Conservation (phyloP, 106 monocot genomes). For the Dendrobium officinale region DNA sequence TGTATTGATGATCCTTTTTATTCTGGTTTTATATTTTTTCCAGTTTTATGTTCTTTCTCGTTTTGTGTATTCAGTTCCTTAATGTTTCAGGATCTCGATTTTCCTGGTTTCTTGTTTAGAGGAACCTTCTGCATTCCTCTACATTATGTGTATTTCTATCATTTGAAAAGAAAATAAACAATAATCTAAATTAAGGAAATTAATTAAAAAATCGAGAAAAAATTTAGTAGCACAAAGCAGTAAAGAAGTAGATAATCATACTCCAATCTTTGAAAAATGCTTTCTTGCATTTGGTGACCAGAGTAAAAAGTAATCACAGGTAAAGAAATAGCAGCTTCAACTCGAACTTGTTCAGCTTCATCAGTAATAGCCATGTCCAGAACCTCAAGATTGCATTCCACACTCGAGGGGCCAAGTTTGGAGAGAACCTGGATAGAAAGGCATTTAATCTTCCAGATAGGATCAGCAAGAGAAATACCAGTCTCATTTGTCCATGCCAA, state of each 20-base stretch:
- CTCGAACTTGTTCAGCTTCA: slow-evolving; percentile 62
- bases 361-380: slow-evolving; percentile 70
- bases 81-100: no score
- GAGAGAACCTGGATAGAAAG: slow-evolving; percentile 60
- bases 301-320: slow-evolving; percentile 73
- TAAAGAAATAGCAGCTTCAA: slow-evolving; percentile 57
- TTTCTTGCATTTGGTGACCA: slow-evolving; percentile 33
- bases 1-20: no score
- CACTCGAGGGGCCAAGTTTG: slow-evolving; percentile 22
- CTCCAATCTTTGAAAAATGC: slow-evolving; percentile 42
- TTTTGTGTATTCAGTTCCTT: no score
- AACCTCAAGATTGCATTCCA: slow-evolving; percentile 46
- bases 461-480: slow-evolving; percentile 13
- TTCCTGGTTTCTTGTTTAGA: no score
- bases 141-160: no score
- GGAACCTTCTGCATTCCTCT: no score
- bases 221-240: neutral
- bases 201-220: neutral
- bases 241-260: slow-evolving; percentile 26
- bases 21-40: no score
- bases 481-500: slow-evolving; percentile 40
- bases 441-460: slow-evolving; percentile 43
- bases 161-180: no score
- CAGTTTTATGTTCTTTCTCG: no score
- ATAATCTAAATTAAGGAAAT: neutral